A percentile compares a stretch with the other conserved stretches of the same genome.
These are phyloP conservation scores for Dianthus caryophyllus DNA, from an alignment of 148 eudicot genomes.

Conservation along the genomic window DNA sequence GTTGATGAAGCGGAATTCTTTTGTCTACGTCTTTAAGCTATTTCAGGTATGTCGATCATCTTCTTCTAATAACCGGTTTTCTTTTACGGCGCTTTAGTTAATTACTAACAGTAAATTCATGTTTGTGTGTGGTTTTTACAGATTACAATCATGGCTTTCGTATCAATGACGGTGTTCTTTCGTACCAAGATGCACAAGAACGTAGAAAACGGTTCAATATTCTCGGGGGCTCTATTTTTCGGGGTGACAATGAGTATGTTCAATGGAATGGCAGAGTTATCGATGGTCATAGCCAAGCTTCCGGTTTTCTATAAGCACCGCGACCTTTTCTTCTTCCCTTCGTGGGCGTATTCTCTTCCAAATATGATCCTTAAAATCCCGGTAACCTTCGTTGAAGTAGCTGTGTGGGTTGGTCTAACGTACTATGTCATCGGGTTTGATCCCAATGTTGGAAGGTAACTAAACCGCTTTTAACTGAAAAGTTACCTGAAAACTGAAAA, in stretches of 20 bases:
- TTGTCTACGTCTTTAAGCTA: constrained; percentile 59
- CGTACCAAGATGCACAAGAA: constrained; percentile 51
- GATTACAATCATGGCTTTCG: constrained; percentile 39
- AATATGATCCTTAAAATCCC: constrained; percentile 65
- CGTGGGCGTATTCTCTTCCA: constrained; percentile 82
- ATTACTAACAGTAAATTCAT: background rate
- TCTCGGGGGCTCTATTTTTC: constrained; percentile 54
- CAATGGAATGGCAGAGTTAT: constrained; percentile 57
- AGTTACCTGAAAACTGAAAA: background rate
- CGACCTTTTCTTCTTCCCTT: constrained; percentile 61
- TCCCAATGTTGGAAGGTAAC: constrained; percentile 59
- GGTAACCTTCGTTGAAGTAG: constrained; percentile 45
- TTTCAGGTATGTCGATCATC: constrained; percentile 34
- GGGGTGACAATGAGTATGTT: constrained; percentile 36
- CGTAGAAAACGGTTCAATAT: constrained; percentile 40
- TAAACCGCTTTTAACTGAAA: background rate
- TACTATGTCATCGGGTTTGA: constrained; percentile 80
- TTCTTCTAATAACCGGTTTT: background rate
- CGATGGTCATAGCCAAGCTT: constrained; percentile 65
- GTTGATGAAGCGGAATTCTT: constrained; percentile 76
- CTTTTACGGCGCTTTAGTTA: background rate
- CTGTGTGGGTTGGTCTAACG: constrained; percentile 36
- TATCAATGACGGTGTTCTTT: constrained; percentile 63
- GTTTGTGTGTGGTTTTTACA: constrained; percentile 22
- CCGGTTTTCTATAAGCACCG: constrained; percentile 73